phyloP scores from a whole-genome alignment of 257 asterid genomes.

The Capsicum pubescens region DNA sequence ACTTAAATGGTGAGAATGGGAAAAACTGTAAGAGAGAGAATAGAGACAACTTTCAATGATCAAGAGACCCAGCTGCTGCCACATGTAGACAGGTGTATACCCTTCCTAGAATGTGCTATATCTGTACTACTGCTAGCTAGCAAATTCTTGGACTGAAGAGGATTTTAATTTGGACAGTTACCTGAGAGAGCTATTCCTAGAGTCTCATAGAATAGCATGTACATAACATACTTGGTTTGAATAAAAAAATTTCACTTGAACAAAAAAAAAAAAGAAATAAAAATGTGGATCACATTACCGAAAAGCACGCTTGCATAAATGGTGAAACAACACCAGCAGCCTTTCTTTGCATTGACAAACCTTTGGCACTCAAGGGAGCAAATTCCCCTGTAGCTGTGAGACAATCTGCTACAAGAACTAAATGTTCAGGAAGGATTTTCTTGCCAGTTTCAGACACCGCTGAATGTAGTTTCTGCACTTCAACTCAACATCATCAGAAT shows the following conservation, averaged over 20 bases:
- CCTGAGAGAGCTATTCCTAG: no score
- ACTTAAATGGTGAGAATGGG: slow-evolving; percentile 29
- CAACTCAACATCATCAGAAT: slow-evolving; percentile 39
- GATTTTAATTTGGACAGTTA: no score
- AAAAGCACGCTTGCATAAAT: slow-evolving; percentile 79
- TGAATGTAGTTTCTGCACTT: slow-evolving; percentile 70
- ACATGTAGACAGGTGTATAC: no score
- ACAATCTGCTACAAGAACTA: slow-evolving; percentile 76
- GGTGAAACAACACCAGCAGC: slow-evolving; percentile 63
- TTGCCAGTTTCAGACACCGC: slow-evolving; percentile 82
- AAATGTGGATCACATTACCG: slow-evolving; percentile 48
- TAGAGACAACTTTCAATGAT: no score
- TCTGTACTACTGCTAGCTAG: no score
- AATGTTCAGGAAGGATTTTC: slow-evolving; percentile 79
- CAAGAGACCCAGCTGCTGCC: no score
- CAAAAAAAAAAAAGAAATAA: no score
- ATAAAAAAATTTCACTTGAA: no score
- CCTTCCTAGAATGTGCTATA: no score
- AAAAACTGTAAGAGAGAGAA: neutral
- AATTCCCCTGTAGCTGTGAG: slow-evolving; percentile 84
- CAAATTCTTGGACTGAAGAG: no score
- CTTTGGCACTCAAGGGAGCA: slow-evolving; percentile 70
- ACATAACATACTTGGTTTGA: no score
- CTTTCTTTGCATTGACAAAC: slow-evolving; percentile 81
- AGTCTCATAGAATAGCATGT: no score